Evolutionary conservation across 2,329 filamentous ascomycete genomes (phyloP).

Genomic region (Stagonosporopsis cucurbitacearum): DNA sequence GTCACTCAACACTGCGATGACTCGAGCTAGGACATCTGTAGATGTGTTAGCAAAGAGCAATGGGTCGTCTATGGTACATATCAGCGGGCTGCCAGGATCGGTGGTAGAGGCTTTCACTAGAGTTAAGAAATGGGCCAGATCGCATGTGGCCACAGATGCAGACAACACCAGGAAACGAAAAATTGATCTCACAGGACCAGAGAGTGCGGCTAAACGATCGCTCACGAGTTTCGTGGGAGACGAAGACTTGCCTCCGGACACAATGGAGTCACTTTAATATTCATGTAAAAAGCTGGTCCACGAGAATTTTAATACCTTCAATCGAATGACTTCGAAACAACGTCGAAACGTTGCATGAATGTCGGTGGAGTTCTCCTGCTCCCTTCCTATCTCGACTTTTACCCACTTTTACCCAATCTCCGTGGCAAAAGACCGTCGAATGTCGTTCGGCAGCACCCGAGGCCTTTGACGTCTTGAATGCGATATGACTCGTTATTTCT

Average conservation of each 20-base stretch:
- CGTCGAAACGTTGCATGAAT: neutral
- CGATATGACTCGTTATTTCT: neutral
- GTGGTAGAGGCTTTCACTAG: slow-evolving; percentile 68
- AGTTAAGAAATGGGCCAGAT: slow-evolving; percentile 77
- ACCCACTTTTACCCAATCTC: neutral
- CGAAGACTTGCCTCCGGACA: slow-evolving; percentile 42
- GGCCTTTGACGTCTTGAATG: neutral
- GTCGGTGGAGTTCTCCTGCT: slow-evolving; percentile 4
- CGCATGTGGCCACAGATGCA: slow-evolving; percentile 64
- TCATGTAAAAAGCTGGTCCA: neutral
- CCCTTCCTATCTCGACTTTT: neutral
- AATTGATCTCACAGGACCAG: slow-evolving; percentile 8
- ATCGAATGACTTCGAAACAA: neutral
- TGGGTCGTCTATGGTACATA: slow-evolving; percentile 57
- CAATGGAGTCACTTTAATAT: slow-evolving; percentile 34
- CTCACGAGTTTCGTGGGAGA: slow-evolving; percentile 15
- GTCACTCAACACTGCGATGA: slow-evolving; percentile 74
- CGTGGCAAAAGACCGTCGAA: neutral
- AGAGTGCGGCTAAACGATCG: slow-evolving; percentile 20
- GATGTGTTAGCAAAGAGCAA: slow-evolving; percentile 68
- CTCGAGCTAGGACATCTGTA: slow-evolving; percentile 69
- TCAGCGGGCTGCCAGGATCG: slow-evolving; percentile 49
- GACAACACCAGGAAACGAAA: slow-evolving; percentile 30
- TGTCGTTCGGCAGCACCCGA: neutral
- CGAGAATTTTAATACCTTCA: neutral